A percentile compares a stretch with the other conserved stretches of the same genome.
phyloP scores from a whole-genome alignment of 169 alveolate species.

The Eimeria brunetti region DNA sequence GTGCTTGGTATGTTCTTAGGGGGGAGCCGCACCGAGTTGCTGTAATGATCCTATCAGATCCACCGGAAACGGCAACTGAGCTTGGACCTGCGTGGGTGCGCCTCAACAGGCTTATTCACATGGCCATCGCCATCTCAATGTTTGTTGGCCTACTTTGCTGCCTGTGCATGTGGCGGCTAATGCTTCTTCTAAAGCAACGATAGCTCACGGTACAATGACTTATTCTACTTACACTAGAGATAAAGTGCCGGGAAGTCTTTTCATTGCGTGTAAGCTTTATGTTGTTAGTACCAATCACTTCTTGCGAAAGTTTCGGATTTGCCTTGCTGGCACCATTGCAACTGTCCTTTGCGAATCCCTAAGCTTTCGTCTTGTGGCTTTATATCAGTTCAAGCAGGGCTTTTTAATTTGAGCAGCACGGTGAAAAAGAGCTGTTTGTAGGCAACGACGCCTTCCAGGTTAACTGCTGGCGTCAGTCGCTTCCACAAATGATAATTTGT shows the following conservation, averaged over 20 bases:
- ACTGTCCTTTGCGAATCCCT: not conserved
- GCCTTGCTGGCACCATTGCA: not conserved
- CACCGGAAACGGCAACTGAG: conserved; percentile 63
- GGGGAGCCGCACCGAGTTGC: conserved; percentile 69
- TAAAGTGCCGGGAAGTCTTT: not conserved
- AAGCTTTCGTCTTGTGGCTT: not conserved
- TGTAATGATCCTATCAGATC: conserved; percentile 65
- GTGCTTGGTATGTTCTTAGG: conserved; percentile 8
- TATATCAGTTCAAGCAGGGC: not conserved
- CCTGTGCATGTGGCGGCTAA: conserved; percentile 78
- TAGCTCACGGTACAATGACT: not conserved
- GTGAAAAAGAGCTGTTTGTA: not conserved
- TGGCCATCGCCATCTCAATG: conserved; percentile 71
- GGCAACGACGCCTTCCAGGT: not conserved
- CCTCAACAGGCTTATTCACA: conserved; percentile 45
- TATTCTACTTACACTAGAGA: not conserved
- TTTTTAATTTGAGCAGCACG: not conserved
- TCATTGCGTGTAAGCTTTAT: not conserved
- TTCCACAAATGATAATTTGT: not conserved
- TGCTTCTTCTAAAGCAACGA: conserved; percentile 67
- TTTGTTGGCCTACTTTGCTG: conserved; percentile 70
- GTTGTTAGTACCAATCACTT: not conserved
- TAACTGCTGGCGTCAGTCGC: not conserved
- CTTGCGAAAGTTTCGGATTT: not conserved
- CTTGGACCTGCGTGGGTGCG: conserved; percentile 26